Percentiles rank a stretch among this genome's conserved stretches.
Conservation (phyloP, 257 asterid species). For the Verbena officinalis region DNA sequence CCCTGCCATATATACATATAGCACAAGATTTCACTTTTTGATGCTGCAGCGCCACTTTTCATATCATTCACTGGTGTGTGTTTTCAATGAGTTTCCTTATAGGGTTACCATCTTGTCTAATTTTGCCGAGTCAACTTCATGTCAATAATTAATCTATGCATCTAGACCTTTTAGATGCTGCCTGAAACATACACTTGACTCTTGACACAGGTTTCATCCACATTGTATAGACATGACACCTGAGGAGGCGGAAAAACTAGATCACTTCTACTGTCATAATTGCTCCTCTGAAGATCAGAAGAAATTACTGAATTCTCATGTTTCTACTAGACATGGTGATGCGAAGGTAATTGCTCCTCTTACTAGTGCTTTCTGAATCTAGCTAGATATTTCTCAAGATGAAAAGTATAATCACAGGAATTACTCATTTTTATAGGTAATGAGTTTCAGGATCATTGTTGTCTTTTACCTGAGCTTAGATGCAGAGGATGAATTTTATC, state of each 20-base stretch:
- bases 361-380: too few species aligned
- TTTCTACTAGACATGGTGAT: constrained; percentile 62
- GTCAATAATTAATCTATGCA: constrained; percentile 1
- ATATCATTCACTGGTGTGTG: too few species aligned
- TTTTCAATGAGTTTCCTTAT: too few species aligned
- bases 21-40: background rate
- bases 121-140: too few species aligned
- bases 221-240: constrained; percentile 67
- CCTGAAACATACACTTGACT: constrained; percentile 15
- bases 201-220: constrained; percentile 84
- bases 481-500: background rate
- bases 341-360: constrained; percentile 67
- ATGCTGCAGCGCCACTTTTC: background rate
- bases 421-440: background rate
- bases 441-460: background rate
- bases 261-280: constrained; percentile 72
- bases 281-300: constrained; percentile 76
- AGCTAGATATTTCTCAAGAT: constrained; percentile 13
- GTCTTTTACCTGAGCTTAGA: background rate
- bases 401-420: background rate
- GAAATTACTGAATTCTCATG: constrained; percentile 56
- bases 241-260: constrained; percentile 76
- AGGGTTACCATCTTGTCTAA: too few species aligned
- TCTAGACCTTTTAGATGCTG: constrained; percentile 4
- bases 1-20: background rate